Conservation (phyloP, 208 protist genomes). For the Herpetomonas tarakana region DNA sequence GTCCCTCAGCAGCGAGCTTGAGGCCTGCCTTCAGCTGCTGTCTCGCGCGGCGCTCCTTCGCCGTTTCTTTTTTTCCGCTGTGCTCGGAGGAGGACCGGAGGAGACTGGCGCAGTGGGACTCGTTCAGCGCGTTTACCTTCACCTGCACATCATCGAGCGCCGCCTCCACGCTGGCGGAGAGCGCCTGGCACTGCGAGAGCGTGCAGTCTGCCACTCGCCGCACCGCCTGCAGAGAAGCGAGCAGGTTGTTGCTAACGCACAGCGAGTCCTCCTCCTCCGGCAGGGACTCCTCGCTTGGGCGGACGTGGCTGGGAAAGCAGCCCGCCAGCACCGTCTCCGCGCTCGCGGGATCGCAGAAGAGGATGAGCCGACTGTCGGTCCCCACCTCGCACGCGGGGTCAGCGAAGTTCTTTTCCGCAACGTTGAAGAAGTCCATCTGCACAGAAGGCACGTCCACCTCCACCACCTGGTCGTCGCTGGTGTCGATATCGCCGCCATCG, state of each 20-base stretch:
- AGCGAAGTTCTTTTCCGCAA: neutral
- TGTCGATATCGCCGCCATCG: too few species aligned
- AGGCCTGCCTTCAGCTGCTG: neutral
- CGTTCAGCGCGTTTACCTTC: neutral
- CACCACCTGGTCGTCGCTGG: neutral
- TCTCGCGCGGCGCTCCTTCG: constrained; percentile 2
- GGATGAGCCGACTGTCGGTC: neutral
- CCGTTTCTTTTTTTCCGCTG: constrained; percentile 10
- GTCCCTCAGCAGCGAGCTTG: neutral
- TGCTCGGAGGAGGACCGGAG: neutral
- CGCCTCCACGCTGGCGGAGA: neutral
- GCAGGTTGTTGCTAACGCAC: neutral
- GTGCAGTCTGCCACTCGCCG: neutral
- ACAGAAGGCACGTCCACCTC: neutral
- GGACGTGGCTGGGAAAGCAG: neutral
- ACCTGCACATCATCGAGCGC: neutral
- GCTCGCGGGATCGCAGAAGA: neutral
- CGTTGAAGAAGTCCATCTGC: neutral
- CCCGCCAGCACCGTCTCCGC: neutral
- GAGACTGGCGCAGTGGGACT: neutral
- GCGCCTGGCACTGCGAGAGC: neutral
- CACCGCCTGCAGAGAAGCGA: neutral
- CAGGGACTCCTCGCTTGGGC: neutral
- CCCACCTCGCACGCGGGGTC: neutral
- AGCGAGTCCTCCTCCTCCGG: neutral